Evolutionary conservation across 768 basidiomycete species (phyloP).

Genomic region (Termitomyces sp.): DNA sequence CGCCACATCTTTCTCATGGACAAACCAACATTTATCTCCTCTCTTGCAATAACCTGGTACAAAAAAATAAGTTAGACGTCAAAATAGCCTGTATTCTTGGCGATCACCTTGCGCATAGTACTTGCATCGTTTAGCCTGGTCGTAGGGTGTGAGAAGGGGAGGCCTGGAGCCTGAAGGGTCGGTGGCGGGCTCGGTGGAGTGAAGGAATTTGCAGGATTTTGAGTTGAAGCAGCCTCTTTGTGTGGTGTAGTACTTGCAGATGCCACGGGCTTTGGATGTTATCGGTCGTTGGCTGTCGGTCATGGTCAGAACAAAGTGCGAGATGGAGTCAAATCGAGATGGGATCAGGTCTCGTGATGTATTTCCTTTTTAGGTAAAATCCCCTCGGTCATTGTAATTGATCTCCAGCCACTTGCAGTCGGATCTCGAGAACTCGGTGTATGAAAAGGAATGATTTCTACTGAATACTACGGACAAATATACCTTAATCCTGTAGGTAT

Average conservation of each 20-base stretch:
- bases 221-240: constrained; percentile 69
- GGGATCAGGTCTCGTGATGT: constrained; percentile 2
- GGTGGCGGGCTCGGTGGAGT: constrained; percentile 36
- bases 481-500: too few relatives aligned
- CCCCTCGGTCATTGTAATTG: too few relatives aligned
- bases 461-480: too few relatives aligned
- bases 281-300: constrained; percentile 39
- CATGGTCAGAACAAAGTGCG: constrained; percentile 12
- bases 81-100: neutral
- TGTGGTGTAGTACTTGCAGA: constrained; percentile 65
- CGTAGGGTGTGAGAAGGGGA: constrained; percentile 56
- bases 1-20: constrained; percentile 36
- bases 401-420: too few relatives aligned
- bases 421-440: too few relatives aligned
- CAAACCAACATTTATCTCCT: constrained; percentile 75
- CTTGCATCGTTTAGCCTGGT: constrained; percentile 66
- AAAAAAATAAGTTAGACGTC: neutral
- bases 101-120: constrained; percentile 58
- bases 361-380: too few relatives aligned
- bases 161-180: constrained; percentile 28
- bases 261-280: constrained; percentile 69
- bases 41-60: constrained; percentile 63
- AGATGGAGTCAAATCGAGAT: neutral
- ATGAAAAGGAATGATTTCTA: too few relatives aligned
- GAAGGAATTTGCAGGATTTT: constrained; percentile 73